phyloP scores from a whole-genome alignment of 2,329 filamentous ascomycete genomes.

The Cyphellophora attinorum region DNA sequence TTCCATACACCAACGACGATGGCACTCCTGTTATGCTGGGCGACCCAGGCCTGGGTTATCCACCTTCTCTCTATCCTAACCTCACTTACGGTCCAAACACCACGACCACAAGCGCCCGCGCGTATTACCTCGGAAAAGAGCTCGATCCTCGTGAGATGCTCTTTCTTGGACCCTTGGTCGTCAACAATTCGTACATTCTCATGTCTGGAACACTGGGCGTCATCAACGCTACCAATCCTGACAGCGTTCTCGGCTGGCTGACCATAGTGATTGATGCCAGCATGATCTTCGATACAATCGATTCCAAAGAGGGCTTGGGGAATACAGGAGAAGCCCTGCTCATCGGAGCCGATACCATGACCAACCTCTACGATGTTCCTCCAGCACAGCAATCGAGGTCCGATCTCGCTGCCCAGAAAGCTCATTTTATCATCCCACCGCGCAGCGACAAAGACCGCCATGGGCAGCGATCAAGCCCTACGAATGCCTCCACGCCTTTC shows the following conservation, averaged over 20 bases:
- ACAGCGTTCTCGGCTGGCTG: constrained; percentile 70
- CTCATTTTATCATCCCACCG: constrained; percentile 18
- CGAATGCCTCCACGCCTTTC: constrained; percentile 43
- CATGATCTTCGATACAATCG: constrained; percentile 52
- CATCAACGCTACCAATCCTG: constrained; percentile 55
- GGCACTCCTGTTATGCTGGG: constrained; percentile 53
- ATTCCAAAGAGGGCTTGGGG: constrained; percentile 60
- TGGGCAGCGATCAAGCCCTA: constrained; percentile 5
- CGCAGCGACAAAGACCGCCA: constrained; percentile 13
- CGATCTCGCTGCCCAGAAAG: constrained; percentile 23
- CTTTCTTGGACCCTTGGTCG: constrained; percentile 63
- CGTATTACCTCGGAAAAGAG: constrained; percentile 28
- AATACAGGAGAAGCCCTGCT: constrained; percentile 60
- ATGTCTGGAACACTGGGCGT: constrained; percentile 76
- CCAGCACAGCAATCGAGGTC: constrained; percentile 24
- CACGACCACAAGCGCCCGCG: constrained; percentile 25
- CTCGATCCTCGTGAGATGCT: constrained; percentile 42
- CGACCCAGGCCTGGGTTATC: constrained; percentile 57
- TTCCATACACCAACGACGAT: constrained; percentile 54
- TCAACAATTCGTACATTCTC: constrained; percentile 66
- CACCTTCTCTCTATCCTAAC: constrained; percentile 65
- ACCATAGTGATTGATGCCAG: constrained; percentile 65
- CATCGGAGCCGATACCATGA: constrained; percentile 55
- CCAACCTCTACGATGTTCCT: constrained; percentile 51
- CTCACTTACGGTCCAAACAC: constrained; percentile 50